Evolutionary conservation across 352 stramenopile species (phyloP).

Genomic region (Globisporangium rhizosaccharum): DNA sequence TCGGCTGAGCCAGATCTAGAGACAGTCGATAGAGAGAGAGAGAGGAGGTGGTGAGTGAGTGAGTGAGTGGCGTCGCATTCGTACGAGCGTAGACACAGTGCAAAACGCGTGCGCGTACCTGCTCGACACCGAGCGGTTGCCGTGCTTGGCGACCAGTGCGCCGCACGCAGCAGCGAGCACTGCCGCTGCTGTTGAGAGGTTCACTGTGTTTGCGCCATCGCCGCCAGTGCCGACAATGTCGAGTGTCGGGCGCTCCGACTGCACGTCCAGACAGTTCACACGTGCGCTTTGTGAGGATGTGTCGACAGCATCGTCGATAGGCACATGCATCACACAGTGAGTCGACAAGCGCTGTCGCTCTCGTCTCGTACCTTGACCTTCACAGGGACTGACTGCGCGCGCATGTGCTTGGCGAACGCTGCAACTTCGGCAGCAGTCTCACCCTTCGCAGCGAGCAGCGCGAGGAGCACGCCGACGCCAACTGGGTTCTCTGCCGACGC

Average conservation of each 20-base stretch:
- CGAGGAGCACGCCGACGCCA: conserved; percentile 90
- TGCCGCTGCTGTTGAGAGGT: conserved; percentile 94
- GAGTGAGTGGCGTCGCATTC: too few relatives aligned
- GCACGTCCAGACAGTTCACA: background rate
- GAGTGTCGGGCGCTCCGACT: conserved; percentile 79
- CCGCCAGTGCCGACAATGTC: conserved; percentile 99
- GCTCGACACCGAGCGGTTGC: conserved; percentile 95
- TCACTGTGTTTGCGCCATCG: conserved; percentile 98
- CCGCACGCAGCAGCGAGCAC: conserved; percentile 94
- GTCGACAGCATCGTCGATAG: background rate
- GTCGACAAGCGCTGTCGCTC: too few relatives aligned
- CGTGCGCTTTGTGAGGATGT: background rate
- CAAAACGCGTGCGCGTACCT: background rate
- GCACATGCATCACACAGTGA: background rate
- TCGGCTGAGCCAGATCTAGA: conserved; percentile 90
- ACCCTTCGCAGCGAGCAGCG: conserved; percentile 91
- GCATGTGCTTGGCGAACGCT: conserved; percentile 96
- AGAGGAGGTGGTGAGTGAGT: too few relatives aligned
- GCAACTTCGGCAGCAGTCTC: conserved; percentile 94
- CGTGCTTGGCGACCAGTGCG: conserved; percentile 94
- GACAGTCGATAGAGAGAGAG: too few relatives aligned
- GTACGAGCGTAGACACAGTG: too few relatives aligned
- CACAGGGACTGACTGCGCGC: conserved; percentile 87
- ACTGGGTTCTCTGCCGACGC: conserved; percentile 50
- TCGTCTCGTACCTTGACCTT: conserved; percentile 24